Evolutionary conservation across 2,329 filamentous ascomycete genomes (phyloP), one percentile per base, ranked within the genome.

Genomic region (Fusarium sacchari): DNA sequence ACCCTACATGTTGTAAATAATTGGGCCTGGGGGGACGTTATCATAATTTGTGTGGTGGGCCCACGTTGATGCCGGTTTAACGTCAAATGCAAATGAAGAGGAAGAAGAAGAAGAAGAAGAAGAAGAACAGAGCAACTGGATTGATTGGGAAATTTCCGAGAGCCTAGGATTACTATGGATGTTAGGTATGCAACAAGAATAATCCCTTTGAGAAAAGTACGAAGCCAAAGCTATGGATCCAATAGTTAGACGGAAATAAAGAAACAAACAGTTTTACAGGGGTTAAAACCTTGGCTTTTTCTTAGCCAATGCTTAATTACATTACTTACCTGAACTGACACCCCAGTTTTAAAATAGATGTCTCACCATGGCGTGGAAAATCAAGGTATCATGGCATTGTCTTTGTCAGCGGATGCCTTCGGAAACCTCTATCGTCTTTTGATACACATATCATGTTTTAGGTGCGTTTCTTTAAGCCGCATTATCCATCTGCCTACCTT

Each of bases 221-320:
- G 14, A 4, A 22, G 22, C 20, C 26, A 15, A 34, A 14, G 36
- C 26, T 18, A 28, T n/a, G n/a, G n/a, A n/a, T 44, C 10, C 22
- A 46, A 17, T 39, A n/a, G n/a, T n/a, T n/a, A 34, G 12, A 32
- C 39, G 44, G 34, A 47, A 69, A 69, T 46, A 43, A 53, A n/a
- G 36, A 24, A 30, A 55, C 11, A 15, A 14, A 12, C n/a, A 36
- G 11, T 18, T 37, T 37, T 36, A 59, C 67, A 53, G 52, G 65
- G 67, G 59, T 32, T 26, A 17, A 20, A 42, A 14, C 50, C 39
- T 69, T 69, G 53, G 67, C 52, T 49, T 58, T 64, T 59, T 71
- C 65, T 71, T 71, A 57, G 55, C 67, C 46, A 69, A 69, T 68
- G 67, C 67, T 69, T 69, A 63, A 63, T 53, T 58, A 43, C 36